Base-by-base conservation (phyloP, 768 basidiomycete genomes). In the Pisolithus orientalis region DNA sequence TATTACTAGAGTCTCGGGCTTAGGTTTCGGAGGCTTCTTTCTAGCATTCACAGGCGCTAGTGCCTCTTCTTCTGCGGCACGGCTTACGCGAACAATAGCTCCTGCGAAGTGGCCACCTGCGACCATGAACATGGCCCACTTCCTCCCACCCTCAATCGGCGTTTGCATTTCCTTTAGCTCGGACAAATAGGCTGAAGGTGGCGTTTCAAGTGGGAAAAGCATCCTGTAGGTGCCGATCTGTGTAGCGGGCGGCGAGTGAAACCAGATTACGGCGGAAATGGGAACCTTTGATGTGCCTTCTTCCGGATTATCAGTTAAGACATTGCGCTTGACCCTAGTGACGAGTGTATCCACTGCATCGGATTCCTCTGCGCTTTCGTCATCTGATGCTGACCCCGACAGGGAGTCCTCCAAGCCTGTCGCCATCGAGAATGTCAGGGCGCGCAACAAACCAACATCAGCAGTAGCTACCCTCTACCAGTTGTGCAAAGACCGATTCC, bases 21-120 rank as follows among this genome's bases (percentile, higher is more conserved):
- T 89, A 17, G 85, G 80, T 54, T 77, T 81, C 61, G 80, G 85
- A 14, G 68, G 73, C 53, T 82, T 87, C 62, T 77, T 77, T 57
- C 74, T 82, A 57, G 62, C 52, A 66, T 74, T 59, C 62, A 71
- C 66, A 53, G 69, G 68, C 55, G 74, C 65, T 49, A 68, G 60
- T 27, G 56, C 57, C 38, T 62, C 63, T 49, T 81, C 80, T 6
- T 76, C 75, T 14, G 71, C 72, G 52, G 77, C 54, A 54, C 74
- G 69, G 68, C 84, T 80, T 27, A 92, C 87, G 32, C 84, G 76
- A 11, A 85, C 84, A 32, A 99, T 76, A 51, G 93, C 87, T 25
- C 95, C 96, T 13, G 96, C 96, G 70, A 99, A 98, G 68, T 99
- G 96, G 10, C 96, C 96, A 21, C 96, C 94, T 0, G 96, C 96